Conservation (phyloP, 768 basidiomycete species). For the Megacollybia marginata region DNA sequence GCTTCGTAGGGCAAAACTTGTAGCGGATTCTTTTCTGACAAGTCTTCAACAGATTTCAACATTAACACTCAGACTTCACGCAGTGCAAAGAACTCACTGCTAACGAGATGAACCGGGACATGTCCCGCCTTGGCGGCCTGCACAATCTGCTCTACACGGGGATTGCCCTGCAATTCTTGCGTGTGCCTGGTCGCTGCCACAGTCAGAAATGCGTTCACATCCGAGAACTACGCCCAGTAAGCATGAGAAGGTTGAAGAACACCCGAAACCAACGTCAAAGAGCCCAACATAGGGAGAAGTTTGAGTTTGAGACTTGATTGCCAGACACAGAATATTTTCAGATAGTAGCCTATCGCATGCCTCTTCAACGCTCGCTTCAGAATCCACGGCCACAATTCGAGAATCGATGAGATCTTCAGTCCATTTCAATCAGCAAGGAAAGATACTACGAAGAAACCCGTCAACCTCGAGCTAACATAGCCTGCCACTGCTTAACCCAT, state of each 20-base stretch:
- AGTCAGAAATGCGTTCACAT: slow-evolving; percentile 83
- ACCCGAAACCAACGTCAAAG: slow-evolving; percentile 57
- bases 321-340: slow-evolving; percentile 59
- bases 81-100: slow-evolving; percentile 44
- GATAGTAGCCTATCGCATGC: slow-evolving; percentile 67
- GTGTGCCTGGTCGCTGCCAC: slow-evolving; percentile 76
- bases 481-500: slow-evolving; percentile 56
- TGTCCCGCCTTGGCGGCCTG: slow-evolving; percentile 66
- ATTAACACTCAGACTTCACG: no score
- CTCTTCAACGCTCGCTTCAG: slow-evolving; percentile 72
- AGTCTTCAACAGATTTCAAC: slow-evolving; percentile 36
- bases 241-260: no score
- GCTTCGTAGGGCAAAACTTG: slow-evolving; percentile 57
- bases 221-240: slow-evolving; percentile 50
- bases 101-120: slow-evolving; percentile 70
- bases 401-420: slow-evolving; percentile 61
- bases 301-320: slow-evolving; percentile 33
- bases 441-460: neutral
- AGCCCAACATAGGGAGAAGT: slow-evolving; percentile 37
- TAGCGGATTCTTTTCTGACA: slow-evolving; percentile 81
- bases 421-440: neutral
- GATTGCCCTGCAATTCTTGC: slow-evolving; percentile 50
- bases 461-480: slow-evolving; percentile 51
- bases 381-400: slow-evolving; percentile 56
- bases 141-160: slow-evolving; percentile 61